Conservation (phyloP, 257 asterid genomes). For the Solanum ahanhuiri region DNA sequence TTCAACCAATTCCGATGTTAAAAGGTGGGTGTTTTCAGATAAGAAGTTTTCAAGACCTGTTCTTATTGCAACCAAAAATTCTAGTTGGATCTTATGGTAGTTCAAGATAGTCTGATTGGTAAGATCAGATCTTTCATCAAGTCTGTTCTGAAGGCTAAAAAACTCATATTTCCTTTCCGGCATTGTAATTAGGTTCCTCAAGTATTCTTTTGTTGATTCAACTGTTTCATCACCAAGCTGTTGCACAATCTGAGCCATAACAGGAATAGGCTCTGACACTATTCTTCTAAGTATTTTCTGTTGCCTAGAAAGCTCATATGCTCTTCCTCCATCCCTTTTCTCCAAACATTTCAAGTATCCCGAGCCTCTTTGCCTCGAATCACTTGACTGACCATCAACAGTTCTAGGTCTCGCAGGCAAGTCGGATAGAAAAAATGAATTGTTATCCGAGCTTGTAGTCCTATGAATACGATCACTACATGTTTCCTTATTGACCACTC, state of each 20-base stretch:
- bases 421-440: slow-evolving; percentile 75
- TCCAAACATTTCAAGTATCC: slow-evolving; percentile 24
- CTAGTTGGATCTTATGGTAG: slow-evolving; percentile 68
- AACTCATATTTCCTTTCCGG: slow-evolving; percentile 60
- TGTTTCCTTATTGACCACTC: slow-evolving; percentile 39
- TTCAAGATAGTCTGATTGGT: slow-evolving; percentile 57
- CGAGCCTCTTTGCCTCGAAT: slow-evolving; percentile 12
- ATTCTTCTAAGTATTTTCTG: slow-evolving; percentile 65
- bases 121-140: slow-evolving; percentile 73
- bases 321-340: slow-evolving; percentile 34
- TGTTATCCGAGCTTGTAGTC: slow-evolving; percentile 7
- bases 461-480: slow-evolving; percentile 36
- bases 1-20: slow-evolving; percentile 52
- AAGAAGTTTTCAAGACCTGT: slow-evolving; percentile 58
- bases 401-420: slow-evolving; percentile 1
- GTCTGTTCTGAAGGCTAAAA: slow-evolving; percentile 44
- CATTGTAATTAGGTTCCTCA: slow-evolving; percentile 35
- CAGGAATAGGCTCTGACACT: slow-evolving; percentile 61
- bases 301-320: slow-evolving; percentile 35
- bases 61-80: slow-evolving; percentile 57
- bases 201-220: slow-evolving; percentile 54
- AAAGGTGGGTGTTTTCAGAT: slow-evolving; percentile 26
- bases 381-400: slow-evolving; percentile 21
- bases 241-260: slow-evolving; percentile 62
- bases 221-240: slow-evolving; percentile 65